These are phyloP conservation scores for Peronospora farinosa DNA, from an alignment of 352 stramenopile species.

Conservation along the genomic window DNA sequence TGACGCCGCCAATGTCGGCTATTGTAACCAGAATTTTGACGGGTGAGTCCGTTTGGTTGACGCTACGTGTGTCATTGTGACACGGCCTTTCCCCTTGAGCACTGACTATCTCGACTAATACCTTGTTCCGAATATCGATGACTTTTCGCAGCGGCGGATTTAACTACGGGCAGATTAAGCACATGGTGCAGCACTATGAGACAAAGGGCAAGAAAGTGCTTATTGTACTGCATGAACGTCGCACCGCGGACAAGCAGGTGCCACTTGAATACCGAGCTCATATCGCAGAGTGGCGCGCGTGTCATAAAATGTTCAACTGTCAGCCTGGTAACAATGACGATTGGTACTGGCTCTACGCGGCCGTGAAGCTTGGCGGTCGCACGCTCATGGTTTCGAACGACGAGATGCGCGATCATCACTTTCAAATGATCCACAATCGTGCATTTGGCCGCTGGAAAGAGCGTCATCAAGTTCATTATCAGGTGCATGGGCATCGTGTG, in stretches of 20 bases:
- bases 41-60: slow-evolving; percentile 36
- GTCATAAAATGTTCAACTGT: slow-evolving; percentile 89
- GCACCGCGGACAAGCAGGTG: slow-evolving; percentile 87
- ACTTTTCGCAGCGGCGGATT: slow-evolving; percentile 78
- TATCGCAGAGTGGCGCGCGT: slow-evolving; percentile 67
- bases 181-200: slow-evolving; percentile 89
- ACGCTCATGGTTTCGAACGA: slow-evolving; percentile 95
- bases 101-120: slow-evolving; percentile 11
- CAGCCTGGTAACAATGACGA: slow-evolving; percentile 96
- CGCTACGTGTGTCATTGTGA: slow-evolving; percentile 18
- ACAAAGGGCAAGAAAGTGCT: slow-evolving; percentile 84
- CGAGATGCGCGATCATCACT: slow-evolving; percentile 99
- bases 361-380: slow-evolving; percentile 72
- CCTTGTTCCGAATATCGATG: slow-evolving; percentile 7
- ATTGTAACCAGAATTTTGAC: slow-evolving; percentile 96
- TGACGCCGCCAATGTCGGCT: slow-evolving; percentile 97
- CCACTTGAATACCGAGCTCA: slow-evolving; percentile 64
- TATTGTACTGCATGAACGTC: slow-evolving; percentile 93
- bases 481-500: slow-evolving; percentile 46
- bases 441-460: slow-evolving; percentile 97
- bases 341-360: slow-evolving; percentile 99
- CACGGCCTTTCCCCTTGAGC: slow-evolving; percentile 8
- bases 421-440: slow-evolving; percentile 95
- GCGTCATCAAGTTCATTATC: slow-evolving; percentile 92
- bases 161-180: slow-evolving; percentile 94